Evolutionary conservation across 306 rosid genomes (phyloP), one percentile per base, ranked within the genome.

Genomic region (Vicia sativa): DNA sequence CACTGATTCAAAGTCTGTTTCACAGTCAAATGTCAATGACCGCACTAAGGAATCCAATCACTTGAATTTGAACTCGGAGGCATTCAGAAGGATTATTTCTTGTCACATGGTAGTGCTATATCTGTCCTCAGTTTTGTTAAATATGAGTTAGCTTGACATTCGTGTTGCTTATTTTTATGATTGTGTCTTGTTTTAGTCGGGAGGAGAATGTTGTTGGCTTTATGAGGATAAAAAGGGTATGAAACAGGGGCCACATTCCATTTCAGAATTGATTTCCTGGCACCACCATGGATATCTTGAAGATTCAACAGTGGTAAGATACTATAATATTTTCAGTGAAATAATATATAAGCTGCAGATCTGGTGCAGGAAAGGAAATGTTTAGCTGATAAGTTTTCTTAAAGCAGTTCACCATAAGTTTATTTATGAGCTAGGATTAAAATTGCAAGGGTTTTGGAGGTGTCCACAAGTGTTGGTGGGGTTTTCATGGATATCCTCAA

Each of bases 211-310:
- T 65, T 85, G 95, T 68, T 90, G 97, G 99, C 83, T 86, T 71
- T 86, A 86, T 62, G 89, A 78, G 78, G 99, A 93, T 77, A 85
- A 77, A 25, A 79, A 76, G 63, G 95, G 95, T 43, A 81, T 49
- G 71, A 90, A 85, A 67, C 86, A 70, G 15, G 99, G 99, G 29
- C 97, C 99, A 0, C 87, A 88, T 84, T 85, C 97, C 38, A 85
- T 93, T 71, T 67, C 65, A 7, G 87, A 90, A 60, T 70, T 93
- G 66, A 69, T 75, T 85, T 85, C 95, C 49, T 88, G 90, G 97
- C 83, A 88, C 83, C 83, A 34, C 60, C 82, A 72, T 77, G 92
- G 97, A 73, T 84, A 88, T 84, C 83, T 93, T 62, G 80, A 61
- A 71, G 97, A 93, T 78, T 78, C 87, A 12, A 62, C 81, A 1